Conservation (phyloP, 2,329 filamentous ascomycete genomes). For the Eurotiales sp. region DNA sequence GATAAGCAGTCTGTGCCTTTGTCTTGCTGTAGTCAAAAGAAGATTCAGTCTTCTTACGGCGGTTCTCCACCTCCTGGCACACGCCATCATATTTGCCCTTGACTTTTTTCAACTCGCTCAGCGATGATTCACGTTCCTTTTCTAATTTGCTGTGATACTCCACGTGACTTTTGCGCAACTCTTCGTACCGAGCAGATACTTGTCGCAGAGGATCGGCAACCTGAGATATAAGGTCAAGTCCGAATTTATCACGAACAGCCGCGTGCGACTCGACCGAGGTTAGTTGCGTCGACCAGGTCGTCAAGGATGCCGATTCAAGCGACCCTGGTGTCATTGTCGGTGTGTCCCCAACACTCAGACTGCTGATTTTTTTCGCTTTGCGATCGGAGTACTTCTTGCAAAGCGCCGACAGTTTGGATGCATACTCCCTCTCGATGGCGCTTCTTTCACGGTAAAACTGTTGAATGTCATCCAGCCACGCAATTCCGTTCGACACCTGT, state of each 20-base stretch:
- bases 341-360: slow-evolving; percentile 87
- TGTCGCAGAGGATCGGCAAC: slow-evolving; percentile 84
- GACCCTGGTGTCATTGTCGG: slow-evolving; percentile 92
- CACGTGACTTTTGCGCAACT: slow-evolving; percentile 82
- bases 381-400: slow-evolving; percentile 98
- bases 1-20: slow-evolving; percentile 87
- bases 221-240: slow-evolving; percentile 70
- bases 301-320: slow-evolving; percentile 91
- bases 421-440: slow-evolving; percentile 94
- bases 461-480: slow-evolving; percentile 95
- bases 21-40: slow-evolving; percentile 81
- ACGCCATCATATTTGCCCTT: slow-evolving; percentile 90
- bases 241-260: slow-evolving; percentile 82
- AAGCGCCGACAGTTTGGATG: slow-evolving; percentile 76
- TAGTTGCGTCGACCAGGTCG: slow-evolving; percentile 93
- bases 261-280: slow-evolving; percentile 85
- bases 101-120: slow-evolving; percentile 79
- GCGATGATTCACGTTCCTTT: slow-evolving; percentile 80
- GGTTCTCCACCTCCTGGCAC: slow-evolving; percentile 91
- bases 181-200: slow-evolving; percentile 73
- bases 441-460: slow-evolving; percentile 95
- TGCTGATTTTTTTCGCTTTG: slow-evolving; percentile 85
- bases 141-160: slow-evolving; percentile 88
- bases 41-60: slow-evolving; percentile 90
- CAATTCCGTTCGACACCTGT: slow-evolving; percentile 75